A percentile compares a stretch with the other conserved stretches of the same genome.
phyloP scores from a whole-genome alignment of 2,329 filamentous ascomycete genomes.

The Magnaporthiopsis rhizophila region DNA sequence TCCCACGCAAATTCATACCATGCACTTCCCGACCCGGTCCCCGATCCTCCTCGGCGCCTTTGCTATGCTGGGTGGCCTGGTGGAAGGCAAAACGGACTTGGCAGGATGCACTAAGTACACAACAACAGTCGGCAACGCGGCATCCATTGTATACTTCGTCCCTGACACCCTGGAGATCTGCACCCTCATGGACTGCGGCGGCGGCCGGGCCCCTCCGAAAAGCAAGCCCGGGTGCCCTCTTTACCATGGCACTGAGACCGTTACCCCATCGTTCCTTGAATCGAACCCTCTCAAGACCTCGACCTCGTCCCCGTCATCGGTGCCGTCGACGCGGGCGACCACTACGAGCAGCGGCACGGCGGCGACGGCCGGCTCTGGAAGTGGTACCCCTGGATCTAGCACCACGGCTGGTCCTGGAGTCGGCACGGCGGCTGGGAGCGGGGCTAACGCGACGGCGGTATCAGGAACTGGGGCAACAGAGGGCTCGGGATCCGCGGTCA shows the following conservation, averaged over 20 bases:
- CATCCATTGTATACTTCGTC: slow-evolving; percentile 49
- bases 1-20: background rate
- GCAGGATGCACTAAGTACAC: slow-evolving; percentile 34
- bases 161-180: slow-evolving; percentile 58
- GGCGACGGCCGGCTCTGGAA: background rate
- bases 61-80: background rate
- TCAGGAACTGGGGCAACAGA: background rate
- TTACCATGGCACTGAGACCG: slow-evolving; percentile 48
- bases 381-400: background rate
- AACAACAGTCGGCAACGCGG: slow-evolving; percentile 27
- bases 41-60: background rate
- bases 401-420: background rate
- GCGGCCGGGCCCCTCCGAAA: slow-evolving; percentile 57
- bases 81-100: slow-evolving; percentile 34
- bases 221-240: slow-evolving; percentile 51
- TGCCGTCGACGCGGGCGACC: background rate
- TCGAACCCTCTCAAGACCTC: background rate
- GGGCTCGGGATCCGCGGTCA: background rate
- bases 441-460: background rate
- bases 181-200: slow-evolving; percentile 57
- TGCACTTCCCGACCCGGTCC: background rate
- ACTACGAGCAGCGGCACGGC: background rate
- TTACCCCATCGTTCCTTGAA: slow-evolving; percentile 41
- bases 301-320: background rate
- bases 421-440: background rate